Evolutionary conservation across 1,139 yeast genomes (phyloP).

Genomic region (Blastobotrys elegans): DNA sequence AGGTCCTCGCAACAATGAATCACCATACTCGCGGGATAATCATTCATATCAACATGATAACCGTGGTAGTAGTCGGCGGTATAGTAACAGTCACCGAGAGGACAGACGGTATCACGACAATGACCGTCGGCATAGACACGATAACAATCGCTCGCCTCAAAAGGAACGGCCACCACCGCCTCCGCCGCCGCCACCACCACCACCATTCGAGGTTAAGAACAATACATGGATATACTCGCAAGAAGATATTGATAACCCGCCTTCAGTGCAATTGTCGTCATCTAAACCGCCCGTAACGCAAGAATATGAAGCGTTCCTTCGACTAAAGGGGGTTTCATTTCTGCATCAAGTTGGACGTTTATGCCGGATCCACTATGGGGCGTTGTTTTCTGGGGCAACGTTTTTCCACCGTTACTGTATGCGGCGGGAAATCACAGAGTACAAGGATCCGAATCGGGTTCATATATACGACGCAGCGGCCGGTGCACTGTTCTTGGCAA

Average conservation of each 20-base stretch:
- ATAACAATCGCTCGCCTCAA: background rate
- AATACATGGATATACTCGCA: slow-evolving; percentile 15
- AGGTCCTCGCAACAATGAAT: background rate
- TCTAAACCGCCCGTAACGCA: background rate
- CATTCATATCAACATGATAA: background rate
- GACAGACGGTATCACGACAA: background rate
- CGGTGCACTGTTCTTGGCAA: slow-evolving; percentile 46
- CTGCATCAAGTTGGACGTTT: slow-evolving; percentile 42
- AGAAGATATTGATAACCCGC: slow-evolving; percentile 9
- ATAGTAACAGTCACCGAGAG: too few relatives aligned
- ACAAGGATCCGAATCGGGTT: slow-evolving; percentile 18
- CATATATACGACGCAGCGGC: slow-evolving; percentile 46
- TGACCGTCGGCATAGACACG: background rate
- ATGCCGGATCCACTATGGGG: slow-evolving; percentile 43
- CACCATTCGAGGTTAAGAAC: background rate
- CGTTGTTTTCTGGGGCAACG: slow-evolving; percentile 45
- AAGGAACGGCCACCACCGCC: background rate
- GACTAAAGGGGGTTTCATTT: slow-evolving; percentile 46
- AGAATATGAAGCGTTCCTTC: slow-evolving; percentile 36
- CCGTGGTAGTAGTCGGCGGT: background rate
- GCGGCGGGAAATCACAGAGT: slow-evolving; percentile 37
- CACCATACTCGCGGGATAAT: too few relatives aligned
- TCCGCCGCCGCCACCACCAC: slow-evolving; percentile 3
- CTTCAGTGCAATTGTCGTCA: background rate
- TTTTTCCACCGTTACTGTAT: slow-evolving; percentile 49